These are phyloP conservation scores for Hawksworthiomyces lignivorus DNA, from an alignment of 2,329 filamentous ascomycete species.

Conservation along the genomic window DNA sequence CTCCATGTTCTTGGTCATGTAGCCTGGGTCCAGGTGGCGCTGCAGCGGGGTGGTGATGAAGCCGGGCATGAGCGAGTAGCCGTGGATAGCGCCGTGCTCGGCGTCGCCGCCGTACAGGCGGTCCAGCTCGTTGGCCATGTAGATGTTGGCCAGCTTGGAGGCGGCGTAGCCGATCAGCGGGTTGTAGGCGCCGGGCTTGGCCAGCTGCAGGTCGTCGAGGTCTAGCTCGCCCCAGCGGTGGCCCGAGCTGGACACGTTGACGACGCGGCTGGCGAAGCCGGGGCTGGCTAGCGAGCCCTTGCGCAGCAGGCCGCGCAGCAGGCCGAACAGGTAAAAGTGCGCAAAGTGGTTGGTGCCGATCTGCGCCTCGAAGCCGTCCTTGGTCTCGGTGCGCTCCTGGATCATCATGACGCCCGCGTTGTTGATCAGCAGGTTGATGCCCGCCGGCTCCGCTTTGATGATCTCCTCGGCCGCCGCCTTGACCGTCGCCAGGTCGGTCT, in stretches of 20 bases:
- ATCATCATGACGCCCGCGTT: slow-evolving; percentile 37
- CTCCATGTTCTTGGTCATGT: slow-evolving; percentile 12
- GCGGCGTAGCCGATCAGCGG: slow-evolving; percentile 31
- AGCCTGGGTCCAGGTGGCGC: slow-evolving; percentile 19
- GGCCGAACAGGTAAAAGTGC: slow-evolving; percentile 45
- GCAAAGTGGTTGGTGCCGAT: slow-evolving; percentile 44
- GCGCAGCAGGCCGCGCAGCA: slow-evolving; percentile 36
- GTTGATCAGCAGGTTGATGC: slow-evolving; percentile 28
- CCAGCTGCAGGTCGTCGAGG: slow-evolving; percentile 33
- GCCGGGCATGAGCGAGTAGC: slow-evolving; percentile 35
- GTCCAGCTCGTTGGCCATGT: slow-evolving; percentile 38
- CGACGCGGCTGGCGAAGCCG: slow-evolving; percentile 34
- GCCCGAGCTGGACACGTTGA: slow-evolving; percentile 33
- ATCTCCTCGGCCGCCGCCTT: slow-evolving; percentile 25
- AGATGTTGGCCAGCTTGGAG: slow-evolving; percentile 39
- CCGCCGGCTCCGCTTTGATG: slow-evolving; percentile 14
- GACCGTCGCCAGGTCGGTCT: slow-evolving; percentile 24
- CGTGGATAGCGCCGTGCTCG: slow-evolving; percentile 28
- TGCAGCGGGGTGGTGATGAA: slow-evolving; percentile 27
- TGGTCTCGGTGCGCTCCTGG: slow-evolving; percentile 25
- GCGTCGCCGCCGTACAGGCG: slow-evolving; percentile 29
- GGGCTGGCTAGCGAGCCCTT: slow-evolving; percentile 29
- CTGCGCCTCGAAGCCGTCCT: slow-evolving; percentile 41
- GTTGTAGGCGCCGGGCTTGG: slow-evolving; percentile 24
- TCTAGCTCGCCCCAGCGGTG: slow-evolving; percentile 28